Evolutionary conservation across 805 yeast genomes (phyloP).

Genomic region (Candida parachauliodes): DNA sequence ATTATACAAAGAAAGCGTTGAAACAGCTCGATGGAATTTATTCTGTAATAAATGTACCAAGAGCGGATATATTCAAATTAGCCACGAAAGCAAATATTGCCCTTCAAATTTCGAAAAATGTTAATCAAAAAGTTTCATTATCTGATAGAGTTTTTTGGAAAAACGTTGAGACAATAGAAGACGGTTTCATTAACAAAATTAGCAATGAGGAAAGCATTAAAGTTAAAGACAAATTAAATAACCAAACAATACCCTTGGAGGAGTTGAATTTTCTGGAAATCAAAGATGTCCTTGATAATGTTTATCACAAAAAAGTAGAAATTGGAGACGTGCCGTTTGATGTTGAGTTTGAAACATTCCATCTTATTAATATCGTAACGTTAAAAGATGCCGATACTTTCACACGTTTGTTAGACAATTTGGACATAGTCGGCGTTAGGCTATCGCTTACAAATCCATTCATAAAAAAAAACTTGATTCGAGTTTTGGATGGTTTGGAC

Average conservation of each 20-base stretch:
- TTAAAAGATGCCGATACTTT: conserved; percentile 23
- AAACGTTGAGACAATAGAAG: conserved; percentile 7
- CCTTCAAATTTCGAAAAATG: conserved; percentile 6
- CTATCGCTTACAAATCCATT: conserved; percentile 10
- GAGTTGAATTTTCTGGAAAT: neutral
- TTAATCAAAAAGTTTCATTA: no score
- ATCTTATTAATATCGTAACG: conserved; percentile 29
- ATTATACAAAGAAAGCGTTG: conserved; percentile 3
- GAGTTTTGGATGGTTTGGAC: neutral
- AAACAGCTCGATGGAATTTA: no score
- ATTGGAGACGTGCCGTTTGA: conserved; percentile 26
- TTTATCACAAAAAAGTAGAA: neutral
- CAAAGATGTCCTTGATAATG: neutral
- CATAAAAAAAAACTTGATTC: neutral
- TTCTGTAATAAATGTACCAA: neutral
- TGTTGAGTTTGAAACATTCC: conserved; percentile 21
- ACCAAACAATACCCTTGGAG: neutral
- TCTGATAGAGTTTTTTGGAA: no score
- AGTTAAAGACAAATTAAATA: conserved; percentile 6
- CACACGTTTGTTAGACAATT: conserved; percentile 18
- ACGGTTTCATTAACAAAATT: conserved; percentile 12
- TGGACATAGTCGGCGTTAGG: conserved; percentile 27
- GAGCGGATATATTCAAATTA: conserved; percentile 23
- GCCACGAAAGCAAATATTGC: conserved; percentile 14
- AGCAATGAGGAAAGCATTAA: conserved; percentile 5